Evolutionary conservation across 495 filamentous ascomycete species (phyloP), one percentile per base, ranked within the genome.

Genomic region (Aspergillus panamensis): DNA sequence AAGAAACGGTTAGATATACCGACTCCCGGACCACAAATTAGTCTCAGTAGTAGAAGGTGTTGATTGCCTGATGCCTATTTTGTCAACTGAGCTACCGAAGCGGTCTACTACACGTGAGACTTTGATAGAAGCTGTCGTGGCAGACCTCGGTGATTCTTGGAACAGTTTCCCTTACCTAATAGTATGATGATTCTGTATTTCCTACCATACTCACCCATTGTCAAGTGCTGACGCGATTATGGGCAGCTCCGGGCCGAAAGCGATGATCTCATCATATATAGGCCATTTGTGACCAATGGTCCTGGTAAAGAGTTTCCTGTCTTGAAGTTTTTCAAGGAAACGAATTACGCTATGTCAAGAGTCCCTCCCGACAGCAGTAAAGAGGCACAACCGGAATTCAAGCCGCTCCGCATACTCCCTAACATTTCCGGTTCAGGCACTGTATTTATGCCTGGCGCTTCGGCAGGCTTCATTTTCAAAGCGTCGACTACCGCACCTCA

Each of bases 201-300:
- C 10, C 9, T 25, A 21, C 16, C 9, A 10, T 1, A n/a, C 49
- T 21, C 39, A 29, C 8, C 14, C 31, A 7, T n/a, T 48, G 8
- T 35, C 17, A 44, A 25, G 17, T 39, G 13, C 45, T 57, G 37
- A 60, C 35, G 19, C 51, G 58, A 48, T 59, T 59, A 31, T 8
- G 51, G 56, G 37, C 62, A 92, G 89, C 74, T 91, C 42, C 90
- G 93, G 30, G 87, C 89, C 42, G 79, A 80, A 10, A 86, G 82
- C 58, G 86, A 96, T 56, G 92, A 97, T 64, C 70, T 97, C 5
- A 84, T 85, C n/a, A 77, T 97, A 45, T 98, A 97, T 66, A 84
- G 90, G 66, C 91, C 92, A 0, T 91, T 87, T 67, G 76, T 80
- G 57, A 70, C 71, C 5, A 55, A 59, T 3, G 66, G 67, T 53